These are phyloP conservation scores for Pseudogymnoascus sp. DNA, from an alignment of 2,329 filamentous ascomycete genomes.

Conservation along the genomic window DNA sequence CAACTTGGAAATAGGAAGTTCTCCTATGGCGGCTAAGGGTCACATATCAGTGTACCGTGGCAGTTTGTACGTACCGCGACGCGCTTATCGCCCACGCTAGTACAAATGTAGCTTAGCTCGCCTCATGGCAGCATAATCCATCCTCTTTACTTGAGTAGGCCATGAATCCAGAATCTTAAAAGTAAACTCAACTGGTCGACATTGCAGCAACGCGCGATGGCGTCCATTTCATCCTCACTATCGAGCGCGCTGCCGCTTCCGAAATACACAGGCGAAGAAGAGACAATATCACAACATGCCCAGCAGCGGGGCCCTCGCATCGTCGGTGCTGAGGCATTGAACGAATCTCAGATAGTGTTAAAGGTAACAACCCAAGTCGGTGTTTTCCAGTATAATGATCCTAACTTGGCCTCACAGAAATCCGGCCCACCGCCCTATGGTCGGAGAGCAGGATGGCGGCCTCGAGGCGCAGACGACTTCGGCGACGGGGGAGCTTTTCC, in stretches of 20 bases:
- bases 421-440: conserved; percentile 82
- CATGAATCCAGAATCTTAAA: conserved; percentile 2
- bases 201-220: conserved; percentile 41
- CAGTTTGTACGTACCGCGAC: not conserved
- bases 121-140: conserved; percentile 5
- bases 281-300: conserved; percentile 65
- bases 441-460: conserved; percentile 82
- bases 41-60: not conserved
- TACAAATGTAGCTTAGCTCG: not conserved
- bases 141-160: not conserved
- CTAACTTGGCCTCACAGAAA: conserved; percentile 42
- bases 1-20: not conserved
- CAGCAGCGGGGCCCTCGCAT: conserved; percentile 77
- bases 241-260: conserved; percentile 79
- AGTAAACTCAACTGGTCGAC: not conserved
- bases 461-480: conserved; percentile 81
- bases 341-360: conserved; percentile 78
- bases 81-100: not conserved
- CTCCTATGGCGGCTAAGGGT: not conserved
- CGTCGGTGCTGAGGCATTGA: conserved; percentile 68
- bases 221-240: conserved; percentile 63
- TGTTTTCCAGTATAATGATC: not conserved
- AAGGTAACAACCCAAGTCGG: conserved; percentile 43
- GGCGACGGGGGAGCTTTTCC: conserved; percentile 95
- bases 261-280: conserved; percentile 83